A percentile compares a stretch with the other conserved stretches of the same genome.
Conservation (phyloP, 306 rosid genomes). For the Ziziphus jujuba region DNA sequence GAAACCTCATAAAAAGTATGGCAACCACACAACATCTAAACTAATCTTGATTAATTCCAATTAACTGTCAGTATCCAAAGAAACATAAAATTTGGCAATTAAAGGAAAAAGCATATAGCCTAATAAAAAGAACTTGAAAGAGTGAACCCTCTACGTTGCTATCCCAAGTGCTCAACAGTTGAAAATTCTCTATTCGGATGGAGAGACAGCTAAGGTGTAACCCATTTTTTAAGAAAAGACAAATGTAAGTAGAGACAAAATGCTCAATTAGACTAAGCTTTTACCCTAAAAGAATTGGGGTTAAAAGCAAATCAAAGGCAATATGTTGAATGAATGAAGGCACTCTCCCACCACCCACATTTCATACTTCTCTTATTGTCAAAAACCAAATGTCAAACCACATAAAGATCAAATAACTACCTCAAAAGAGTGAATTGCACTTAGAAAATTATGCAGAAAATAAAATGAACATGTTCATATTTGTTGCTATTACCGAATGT, state of each 20-base stretch:
- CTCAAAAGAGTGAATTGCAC: not conserved
- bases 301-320: too few species aligned
- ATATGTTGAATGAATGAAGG: too few species aligned
- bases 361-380: not conserved
- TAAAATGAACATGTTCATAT: not conserved
- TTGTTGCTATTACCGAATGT: constrained; percentile 77
- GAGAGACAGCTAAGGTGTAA: not conserved
- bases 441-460: constrained; percentile 5
- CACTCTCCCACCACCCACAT: not conserved
- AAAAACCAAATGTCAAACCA: not conserved
- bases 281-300: not conserved
- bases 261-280: not conserved
- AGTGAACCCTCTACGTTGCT: not conserved
- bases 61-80: not conserved
- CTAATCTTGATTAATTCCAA: not conserved
- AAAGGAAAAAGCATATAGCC: not conserved
- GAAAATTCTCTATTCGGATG: constrained; percentile 3
- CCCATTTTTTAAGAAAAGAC: not conserved
- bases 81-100: not conserved
- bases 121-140: not conserved
- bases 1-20: not conserved
- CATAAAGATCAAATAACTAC: not conserved
- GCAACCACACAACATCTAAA: too few species aligned
- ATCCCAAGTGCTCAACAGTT: not conserved
- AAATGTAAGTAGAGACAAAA: not conserved